Evolutionary conservation across 2,329 filamentous ascomycete species (phyloP), one percentile per base, ranked within the genome.

Genomic region (Aspergillus carbonarius): DNA sequence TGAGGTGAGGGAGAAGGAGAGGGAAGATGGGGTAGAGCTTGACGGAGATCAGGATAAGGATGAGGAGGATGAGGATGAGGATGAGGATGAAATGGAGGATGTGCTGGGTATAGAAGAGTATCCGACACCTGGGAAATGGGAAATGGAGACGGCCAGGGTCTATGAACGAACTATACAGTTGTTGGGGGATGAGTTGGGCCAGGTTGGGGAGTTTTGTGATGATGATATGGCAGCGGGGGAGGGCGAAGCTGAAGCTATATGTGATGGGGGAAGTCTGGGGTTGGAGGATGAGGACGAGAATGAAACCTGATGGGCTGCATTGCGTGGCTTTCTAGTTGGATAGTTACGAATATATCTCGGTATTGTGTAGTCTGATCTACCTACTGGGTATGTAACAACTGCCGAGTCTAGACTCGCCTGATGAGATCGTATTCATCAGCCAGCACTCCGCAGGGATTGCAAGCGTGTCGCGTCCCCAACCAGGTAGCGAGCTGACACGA

Each of bases 151-250:
- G 51, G 90, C 87, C 0, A 83, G 83, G 62, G 87, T 96, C 1
- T 96, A 95, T 75, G 90, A 95, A 72, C 83, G 83, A 66, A 95
- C 91, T 0, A 84, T 96, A 63, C 83, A 91, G 39, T 83, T 90
- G 69, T 75, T 96, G 13, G 91, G 89, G 0, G 86, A 88, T 67
- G 81, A 84, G 10, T 74, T 95, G 27, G 87, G 84, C 23, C 65
- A 62, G 27, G 64, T 68, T 46, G 68, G 67, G n/a, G 70, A 67
- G 48, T 66, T 69, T 58, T 64, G 63, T 54, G 64, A 67, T 60
- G 58, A 56, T 51, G 55, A 63, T 56, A 61, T 64, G 59, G 61
- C 60, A 6, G 18, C 53, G 32, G 63, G 59, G 15, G 59, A 62
- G 25, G 48, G 44, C 18, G 47, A 5, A 13, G 53, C n/a, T n/a